These are phyloP conservation scores for Rhodotorula sp. DNA, from an alignment of 1,284 basidiomycete genomes.

Conservation along the genomic window DNA sequence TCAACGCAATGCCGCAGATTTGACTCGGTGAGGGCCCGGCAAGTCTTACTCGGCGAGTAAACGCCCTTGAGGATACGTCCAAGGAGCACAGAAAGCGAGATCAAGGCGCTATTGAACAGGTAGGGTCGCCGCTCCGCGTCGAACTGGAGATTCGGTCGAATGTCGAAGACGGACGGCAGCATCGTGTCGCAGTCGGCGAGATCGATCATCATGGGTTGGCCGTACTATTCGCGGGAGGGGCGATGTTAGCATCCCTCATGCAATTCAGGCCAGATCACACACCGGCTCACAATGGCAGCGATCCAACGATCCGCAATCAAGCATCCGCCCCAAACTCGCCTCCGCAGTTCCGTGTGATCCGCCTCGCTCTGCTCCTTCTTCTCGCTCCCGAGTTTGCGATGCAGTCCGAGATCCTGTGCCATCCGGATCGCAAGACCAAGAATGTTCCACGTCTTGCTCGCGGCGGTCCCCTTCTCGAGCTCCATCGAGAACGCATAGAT, in stretches of 20 bases:
- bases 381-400: constrained; percentile 61
- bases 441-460: constrained; percentile 49
- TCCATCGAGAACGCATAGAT: constrained; percentile 72
- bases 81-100: constrained; percentile 80
- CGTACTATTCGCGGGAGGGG: constrained; percentile 60
- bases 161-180: constrained; percentile 67
- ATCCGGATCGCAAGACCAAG: constrained; percentile 46
- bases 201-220: constrained; percentile 87
- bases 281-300: constrained; percentile 54
- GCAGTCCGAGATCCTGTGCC: constrained; percentile 87
- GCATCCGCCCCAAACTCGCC: constrained; percentile 86
- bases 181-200: constrained; percentile 89
- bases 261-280: background rate
- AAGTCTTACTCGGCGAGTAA: constrained; percentile 62
- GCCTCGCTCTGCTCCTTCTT: constrained; percentile 52
- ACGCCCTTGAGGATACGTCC: constrained; percentile 87
- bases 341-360: constrained; percentile 67
- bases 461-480: constrained; percentile 50
- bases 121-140: constrained; percentile 40
- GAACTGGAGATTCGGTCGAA: constrained; percentile 43
- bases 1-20: background rate
- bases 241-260: background rate
- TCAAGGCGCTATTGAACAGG: constrained; percentile 54
- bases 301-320: constrained; percentile 82
- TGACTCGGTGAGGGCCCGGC: too few relatives aligned